Conservation (phyloP, 108 stramenopile species). For the Cyclostephanos tholiformis region DNA sequence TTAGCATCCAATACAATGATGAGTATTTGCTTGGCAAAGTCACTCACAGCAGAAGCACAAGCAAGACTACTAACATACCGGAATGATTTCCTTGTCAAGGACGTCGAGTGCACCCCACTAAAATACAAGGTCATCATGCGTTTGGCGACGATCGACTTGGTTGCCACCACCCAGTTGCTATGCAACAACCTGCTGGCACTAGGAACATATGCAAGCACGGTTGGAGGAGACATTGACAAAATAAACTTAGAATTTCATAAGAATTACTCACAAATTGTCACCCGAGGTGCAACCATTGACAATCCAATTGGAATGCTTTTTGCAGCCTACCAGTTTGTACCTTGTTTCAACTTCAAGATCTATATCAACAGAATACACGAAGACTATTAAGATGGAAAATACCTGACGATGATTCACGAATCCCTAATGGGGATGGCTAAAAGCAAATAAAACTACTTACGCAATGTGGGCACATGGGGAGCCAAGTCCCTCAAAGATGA, state of each 20-base stretch:
- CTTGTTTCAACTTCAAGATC: neutral
- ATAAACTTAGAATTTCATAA: no score
- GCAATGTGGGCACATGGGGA: neutral
- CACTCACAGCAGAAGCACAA: no score
- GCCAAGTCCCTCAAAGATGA: neutral
- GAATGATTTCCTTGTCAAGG: neutral
- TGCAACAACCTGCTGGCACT: neutral
- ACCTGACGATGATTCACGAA: neutral
- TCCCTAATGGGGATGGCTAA: neutral
- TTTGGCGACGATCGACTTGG: neutral
- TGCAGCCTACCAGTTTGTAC: no score
- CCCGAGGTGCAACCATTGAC: neutral
- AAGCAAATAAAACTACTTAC: neutral
- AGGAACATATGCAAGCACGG: neutral
- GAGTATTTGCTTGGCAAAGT: no score
- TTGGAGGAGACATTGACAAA: neutral
- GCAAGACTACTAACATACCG: no score
- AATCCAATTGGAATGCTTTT: neutral
- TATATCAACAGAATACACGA: neutral
- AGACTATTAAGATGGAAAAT: neutral
- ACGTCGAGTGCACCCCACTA: neutral
- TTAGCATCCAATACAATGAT: no score
- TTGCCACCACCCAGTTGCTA: neutral
- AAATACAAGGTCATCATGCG: no score
- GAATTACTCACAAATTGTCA: no score